phyloP scores from a whole-genome alignment of 805 yeast genomes.

The Myxozyma udenii region DNA sequence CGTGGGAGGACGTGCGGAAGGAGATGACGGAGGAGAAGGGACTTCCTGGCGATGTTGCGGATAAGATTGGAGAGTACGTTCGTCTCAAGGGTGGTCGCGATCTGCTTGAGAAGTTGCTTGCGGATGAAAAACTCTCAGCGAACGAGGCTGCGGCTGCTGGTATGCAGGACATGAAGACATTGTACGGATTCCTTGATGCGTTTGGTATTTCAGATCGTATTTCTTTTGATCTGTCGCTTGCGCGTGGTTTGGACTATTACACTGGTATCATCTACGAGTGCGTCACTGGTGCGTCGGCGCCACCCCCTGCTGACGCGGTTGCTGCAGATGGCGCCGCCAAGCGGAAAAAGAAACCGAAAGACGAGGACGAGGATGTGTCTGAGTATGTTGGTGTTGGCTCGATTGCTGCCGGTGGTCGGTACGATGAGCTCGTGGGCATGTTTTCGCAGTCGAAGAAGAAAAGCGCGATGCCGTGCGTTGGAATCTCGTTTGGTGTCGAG shows the following conservation, averaged over 20 bases:
- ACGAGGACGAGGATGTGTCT: constrained; percentile 65
- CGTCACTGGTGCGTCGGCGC: constrained; percentile 93
- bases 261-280: constrained; percentile 97
- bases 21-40: constrained; percentile 91
- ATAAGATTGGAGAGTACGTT: constrained; percentile 87
- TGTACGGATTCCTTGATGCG: constrained; percentile 77
- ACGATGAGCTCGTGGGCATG: constrained; percentile 96
- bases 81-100: constrained; percentile 66
- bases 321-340: constrained; percentile 32
- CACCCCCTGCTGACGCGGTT: constrained; percentile 40
- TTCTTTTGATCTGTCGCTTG: constrained; percentile 89
- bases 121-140: constrained; percentile 55
- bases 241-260: constrained; percentile 96
- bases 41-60: constrained; percentile 89
- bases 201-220: constrained; percentile 62
- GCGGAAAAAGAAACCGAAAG: constrained; percentile 39
- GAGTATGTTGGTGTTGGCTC: constrained; percentile 99
- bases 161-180: constrained; percentile 69
- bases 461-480: constrained; percentile 89
- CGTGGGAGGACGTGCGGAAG: constrained; percentile 90
- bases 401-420: constrained; percentile 98
- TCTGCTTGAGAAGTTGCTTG: constrained; percentile 50
- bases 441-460: constrained; percentile 76
- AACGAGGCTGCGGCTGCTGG: constrained; percentile 79
- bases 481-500: constrained; percentile 95